Conservation (phyloP, 306 rosid species). For the Cucumis melo region DNA sequence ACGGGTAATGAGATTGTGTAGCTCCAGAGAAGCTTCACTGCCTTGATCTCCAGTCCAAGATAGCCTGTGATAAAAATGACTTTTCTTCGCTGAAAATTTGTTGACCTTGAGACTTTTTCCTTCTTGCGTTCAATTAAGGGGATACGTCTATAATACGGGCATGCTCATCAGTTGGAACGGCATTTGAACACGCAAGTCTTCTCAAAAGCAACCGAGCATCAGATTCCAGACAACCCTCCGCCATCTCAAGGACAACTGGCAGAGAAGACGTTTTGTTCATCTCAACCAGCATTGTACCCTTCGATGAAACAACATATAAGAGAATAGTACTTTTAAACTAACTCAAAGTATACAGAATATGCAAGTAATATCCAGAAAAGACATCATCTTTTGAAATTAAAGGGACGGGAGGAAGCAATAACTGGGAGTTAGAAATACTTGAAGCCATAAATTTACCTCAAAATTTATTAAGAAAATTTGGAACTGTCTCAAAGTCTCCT, state of each 20-base stretch:
- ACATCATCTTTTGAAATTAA: neutral
- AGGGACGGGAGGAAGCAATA: neutral
- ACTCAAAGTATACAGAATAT: neutral
- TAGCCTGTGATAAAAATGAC: neutral
- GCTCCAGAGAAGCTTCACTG: neutral
- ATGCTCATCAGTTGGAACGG: conserved; percentile 14
- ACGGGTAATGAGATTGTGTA: neutral
- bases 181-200: conserved; percentile 33
- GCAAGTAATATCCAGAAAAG: neutral
- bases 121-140: conserved; percentile 23
- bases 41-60: neutral
- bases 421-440: neutral
- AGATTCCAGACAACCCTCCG: conserved; percentile 54
- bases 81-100: neutral
- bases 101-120: neutral
- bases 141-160: conserved; percentile 34
- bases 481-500: conserved; percentile 47
- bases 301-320: neutral
- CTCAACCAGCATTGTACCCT: conserved; percentile 75
- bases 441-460: conserved; percentile 36
- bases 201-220: conserved; percentile 72
- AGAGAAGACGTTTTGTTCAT: conserved; percentile 29
- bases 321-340: neutral
- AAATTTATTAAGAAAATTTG: conserved; percentile 59
- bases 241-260: conserved; percentile 70